Evolutionary conservation across 1,284 basidiomycete genomes (phyloP).

Genomic region (Thecaphora thlaspeos): DNA sequence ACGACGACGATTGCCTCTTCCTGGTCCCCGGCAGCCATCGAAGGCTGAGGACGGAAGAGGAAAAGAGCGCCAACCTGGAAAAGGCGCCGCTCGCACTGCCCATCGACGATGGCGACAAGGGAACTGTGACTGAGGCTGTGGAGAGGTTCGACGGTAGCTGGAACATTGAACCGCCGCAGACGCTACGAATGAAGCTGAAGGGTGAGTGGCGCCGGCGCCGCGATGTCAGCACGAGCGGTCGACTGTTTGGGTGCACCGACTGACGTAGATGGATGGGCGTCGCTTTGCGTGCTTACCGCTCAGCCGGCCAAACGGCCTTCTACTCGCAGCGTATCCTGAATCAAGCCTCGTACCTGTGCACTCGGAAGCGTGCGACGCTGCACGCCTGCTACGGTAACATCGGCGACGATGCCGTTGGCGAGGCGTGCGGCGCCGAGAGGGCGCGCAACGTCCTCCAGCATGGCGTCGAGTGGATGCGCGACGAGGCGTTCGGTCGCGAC

Average conservation of each 20-base stretch:
- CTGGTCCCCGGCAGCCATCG: slow-evolving; percentile 73
- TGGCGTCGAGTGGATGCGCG: slow-evolving; percentile 72
- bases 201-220: slow-evolving; percentile 61
- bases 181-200: slow-evolving; percentile 67
- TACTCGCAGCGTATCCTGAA: slow-evolving; percentile 80
- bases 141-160: slow-evolving; percentile 57
- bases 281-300: neutral
- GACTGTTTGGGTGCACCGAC: neutral
- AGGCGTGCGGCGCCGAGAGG: slow-evolving; percentile 58
- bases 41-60: slow-evolving; percentile 65
- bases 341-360: slow-evolving; percentile 68
- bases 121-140: slow-evolving; percentile 54
- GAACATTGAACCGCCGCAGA: slow-evolving; percentile 64
- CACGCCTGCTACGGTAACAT: slow-evolving; percentile 69
- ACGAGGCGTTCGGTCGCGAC: slow-evolving; percentile 63
- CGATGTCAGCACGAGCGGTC: neutral
- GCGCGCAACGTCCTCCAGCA: slow-evolving; percentile 76
- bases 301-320: slow-evolving; percentile 73
- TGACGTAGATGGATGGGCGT: neutral
- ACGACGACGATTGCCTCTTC: slow-evolving; percentile 72
- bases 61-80: slow-evolving; percentile 56
- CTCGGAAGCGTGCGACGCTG: slow-evolving; percentile 67
- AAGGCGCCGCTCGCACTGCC: slow-evolving; percentile 21
- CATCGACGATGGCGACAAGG: slow-evolving; percentile 5
- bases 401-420: slow-evolving; percentile 59